A percentile compares a stretch with the other conserved stretches of the same genome.
phyloP scores from a whole-genome alignment of 1,139 yeast species.

The Debaryomycetaceae sp. region DNA sequence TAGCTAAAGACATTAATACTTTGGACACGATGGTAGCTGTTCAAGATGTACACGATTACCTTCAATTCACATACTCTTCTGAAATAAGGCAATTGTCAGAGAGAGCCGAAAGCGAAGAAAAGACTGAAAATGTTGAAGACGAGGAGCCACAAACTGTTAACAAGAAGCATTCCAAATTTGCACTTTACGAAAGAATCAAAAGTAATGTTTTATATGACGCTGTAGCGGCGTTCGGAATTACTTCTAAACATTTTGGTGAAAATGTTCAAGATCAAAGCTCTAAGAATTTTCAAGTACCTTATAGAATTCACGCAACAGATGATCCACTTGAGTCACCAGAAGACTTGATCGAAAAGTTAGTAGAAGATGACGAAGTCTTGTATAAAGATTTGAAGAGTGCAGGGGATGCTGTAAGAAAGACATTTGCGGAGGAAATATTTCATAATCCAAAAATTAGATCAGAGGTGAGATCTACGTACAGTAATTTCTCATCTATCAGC shows the following conservation, averaged over 20 bases:
- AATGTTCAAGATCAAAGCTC: slow-evolving; percentile 64
- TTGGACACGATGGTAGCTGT: slow-evolving; percentile 71
- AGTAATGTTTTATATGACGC: slow-evolving; percentile 64
- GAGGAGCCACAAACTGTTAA: slow-evolving; percentile 14
- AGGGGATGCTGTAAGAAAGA: slow-evolving; percentile 68
- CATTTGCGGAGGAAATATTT: slow-evolving; percentile 74
- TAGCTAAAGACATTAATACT: slow-evolving; percentile 52
- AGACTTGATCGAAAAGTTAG: slow-evolving; percentile 55
- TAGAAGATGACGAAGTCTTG: slow-evolving; percentile 52
- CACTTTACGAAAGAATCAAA: slow-evolving; percentile 73
- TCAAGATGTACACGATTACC: slow-evolving; percentile 83
- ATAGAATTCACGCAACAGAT: slow-evolving; percentile 72
- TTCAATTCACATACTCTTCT: slow-evolving; percentile 77
- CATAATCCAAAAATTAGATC: slow-evolving; percentile 80
- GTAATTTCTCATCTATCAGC: slow-evolving; percentile 65
- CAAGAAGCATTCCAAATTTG: slow-evolving; percentile 70
- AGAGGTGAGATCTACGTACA: slow-evolving; percentile 67
- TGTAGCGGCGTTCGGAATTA: slow-evolving; percentile 71
- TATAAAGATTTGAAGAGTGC: slow-evolving; percentile 63
- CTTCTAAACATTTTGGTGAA: slow-evolving; percentile 79
- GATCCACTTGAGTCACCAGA: slow-evolving; percentile 67
- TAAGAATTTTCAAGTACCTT: slow-evolving; percentile 43
- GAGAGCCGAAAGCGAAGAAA: slow-evolving; percentile 16
- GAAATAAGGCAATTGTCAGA: slow-evolving; percentile 51
- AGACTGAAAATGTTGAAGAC: slow-evolving; percentile 14